These are phyloP conservation scores for Russula earlei DNA, from an alignment of 768 basidiomycete genomes.

Conservation along the genomic window DNA sequence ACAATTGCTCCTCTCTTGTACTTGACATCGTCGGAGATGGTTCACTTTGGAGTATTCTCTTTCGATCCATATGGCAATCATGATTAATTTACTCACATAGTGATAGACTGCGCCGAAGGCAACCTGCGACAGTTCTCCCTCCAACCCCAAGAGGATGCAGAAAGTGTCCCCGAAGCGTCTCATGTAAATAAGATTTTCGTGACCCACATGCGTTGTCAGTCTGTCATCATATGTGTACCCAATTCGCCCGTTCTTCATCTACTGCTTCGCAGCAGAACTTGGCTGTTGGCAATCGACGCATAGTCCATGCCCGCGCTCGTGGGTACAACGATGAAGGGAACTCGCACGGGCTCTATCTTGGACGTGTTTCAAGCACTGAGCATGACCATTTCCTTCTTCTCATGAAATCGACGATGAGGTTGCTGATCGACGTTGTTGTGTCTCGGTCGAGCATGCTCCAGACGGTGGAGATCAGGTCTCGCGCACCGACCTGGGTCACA, in stretches of 20 bases:
- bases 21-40: constrained; percentile 46
- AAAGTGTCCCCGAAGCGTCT: constrained; percentile 30
- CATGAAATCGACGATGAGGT: no score
- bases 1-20: constrained; percentile 69
- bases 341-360: no score
- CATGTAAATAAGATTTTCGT: constrained; percentile 68
- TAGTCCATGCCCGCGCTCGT: no score
- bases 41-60: constrained; percentile 55
- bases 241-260: not conserved
- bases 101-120: constrained; percentile 82
- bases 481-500: no score
- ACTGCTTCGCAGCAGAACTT: constrained; percentile 42
- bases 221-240: no score
- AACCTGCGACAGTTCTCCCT: constrained; percentile 58
- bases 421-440: no score
- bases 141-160: constrained; percentile 34
- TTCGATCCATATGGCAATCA: not conserved
- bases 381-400: no score
- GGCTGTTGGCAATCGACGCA: no score
- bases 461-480: no score
- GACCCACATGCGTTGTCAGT: constrained; percentile 71
- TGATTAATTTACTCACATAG: constrained; percentile 34
- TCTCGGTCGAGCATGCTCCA: no score
- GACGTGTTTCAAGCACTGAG: no score
- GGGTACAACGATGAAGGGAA: no score